Evolutionary conservation across 1,284 basidiomycete species (phyloP), one percentile per base, ranked within the genome.

Genomic region (Volvariella surrecta): DNA sequence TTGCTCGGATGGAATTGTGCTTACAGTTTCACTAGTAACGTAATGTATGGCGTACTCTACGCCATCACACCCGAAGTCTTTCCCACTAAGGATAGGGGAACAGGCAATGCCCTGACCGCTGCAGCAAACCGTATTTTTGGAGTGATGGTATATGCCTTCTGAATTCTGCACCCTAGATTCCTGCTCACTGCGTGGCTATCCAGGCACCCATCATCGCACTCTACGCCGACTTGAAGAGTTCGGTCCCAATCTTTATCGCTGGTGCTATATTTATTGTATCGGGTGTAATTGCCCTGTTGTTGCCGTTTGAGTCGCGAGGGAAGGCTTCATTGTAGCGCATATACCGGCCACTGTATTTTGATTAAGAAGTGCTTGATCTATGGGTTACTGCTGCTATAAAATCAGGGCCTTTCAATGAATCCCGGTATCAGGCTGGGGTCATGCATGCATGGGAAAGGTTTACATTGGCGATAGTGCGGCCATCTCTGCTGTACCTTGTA

Each of bases 1-100:
- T 60, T 90, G 53, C 73, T 82, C 53, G 81, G 77, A 18, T 82
- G 76, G 74, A 80, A 80, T 49, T 81, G 75, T 50, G 76, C 71
- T 28, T 79, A 79, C 49, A 73, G 72, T 10, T 77, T 83, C 53
- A 70, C 69, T 21, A 79, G 77, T 48, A 81, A 83, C 52, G 69
- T 86, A 46, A 87, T 88, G 83, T 87, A 86, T 48, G 82, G 82
- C 11, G 81, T 87, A 1, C 60, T 87, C 45, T 88, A 86, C 52
- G 81, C 82, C 8, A 53, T 81, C 37, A 76, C 79, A 0, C 79
- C 79, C 1, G 83, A 89, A 57, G 56, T 86, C 7, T 87, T 89
- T 63, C 82, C 83, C 2, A 79, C 82, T 2, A 83, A 77, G 49
- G 77, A 83, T 49, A 63, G 85, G 43, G 81, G 76, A 3, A 82